Conservation (phyloP, 164 flowering plant species). For the Liquidambar formosana region DNA sequence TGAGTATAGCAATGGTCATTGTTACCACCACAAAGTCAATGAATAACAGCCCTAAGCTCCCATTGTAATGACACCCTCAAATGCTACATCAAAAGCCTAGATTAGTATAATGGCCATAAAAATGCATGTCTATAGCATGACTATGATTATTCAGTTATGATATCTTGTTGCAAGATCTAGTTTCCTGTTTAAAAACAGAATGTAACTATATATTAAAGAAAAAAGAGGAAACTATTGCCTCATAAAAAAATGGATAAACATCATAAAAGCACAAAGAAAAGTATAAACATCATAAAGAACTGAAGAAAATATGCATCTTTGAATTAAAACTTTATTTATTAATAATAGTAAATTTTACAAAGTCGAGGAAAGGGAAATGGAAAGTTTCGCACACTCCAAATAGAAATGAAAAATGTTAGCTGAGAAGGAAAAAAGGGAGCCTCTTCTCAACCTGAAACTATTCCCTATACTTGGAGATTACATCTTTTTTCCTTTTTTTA, state of each 20-base stretch:
- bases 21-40: not conserved
- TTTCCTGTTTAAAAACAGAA: too few relatives aligned
- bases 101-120: too few relatives aligned
- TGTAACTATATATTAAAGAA: too few relatives aligned
- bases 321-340: not conserved
- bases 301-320: not conserved
- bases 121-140: too few relatives aligned
- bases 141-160: too few relatives aligned
- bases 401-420: not conserved
- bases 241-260: too few relatives aligned
- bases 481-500: not conserved
- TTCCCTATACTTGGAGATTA: not conserved
- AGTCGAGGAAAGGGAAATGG: too few relatives aligned
- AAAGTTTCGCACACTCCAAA: not conserved
- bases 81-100: too few relatives aligned
- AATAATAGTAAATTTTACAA: too few relatives aligned
- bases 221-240: too few relatives aligned
- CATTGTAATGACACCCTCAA: not conserved
- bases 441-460: slow-evolving; percentile 11
- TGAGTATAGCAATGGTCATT: not conserved
- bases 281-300: not conserved
- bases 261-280: not conserved
- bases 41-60: not conserved
- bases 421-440: slow-evolving; percentile 10
- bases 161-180: too few relatives aligned